phyloP scores from a whole-genome alignment of 371 early-diverging fungal genomes.

The Actinomucor elegans region DNA sequence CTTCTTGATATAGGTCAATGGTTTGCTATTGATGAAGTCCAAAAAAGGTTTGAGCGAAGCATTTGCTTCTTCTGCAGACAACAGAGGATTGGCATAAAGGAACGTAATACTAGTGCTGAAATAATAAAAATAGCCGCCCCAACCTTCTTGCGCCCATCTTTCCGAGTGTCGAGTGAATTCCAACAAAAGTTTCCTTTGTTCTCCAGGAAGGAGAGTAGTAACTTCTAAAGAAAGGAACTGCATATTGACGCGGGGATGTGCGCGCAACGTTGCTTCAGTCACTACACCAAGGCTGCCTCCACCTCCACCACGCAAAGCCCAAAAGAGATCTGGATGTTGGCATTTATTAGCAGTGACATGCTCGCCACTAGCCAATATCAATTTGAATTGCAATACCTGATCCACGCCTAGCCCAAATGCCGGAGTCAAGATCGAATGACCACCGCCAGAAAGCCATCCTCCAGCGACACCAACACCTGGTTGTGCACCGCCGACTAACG shows the following conservation, averaged over 20 bases:
- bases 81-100: neutral
- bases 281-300: slow-evolving; percentile 40
- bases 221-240: neutral
- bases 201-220: neutral
- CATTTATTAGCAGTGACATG: slow-evolving; percentile 32
- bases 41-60: slow-evolving; percentile 5
- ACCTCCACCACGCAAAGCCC: slow-evolving; percentile 63
- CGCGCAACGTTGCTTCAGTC: slow-evolving; percentile 1
- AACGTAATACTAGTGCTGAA: neutral
- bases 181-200: neutral
- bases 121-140: slow-evolving; percentile 6
- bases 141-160: slow-evolving; percentile 3
- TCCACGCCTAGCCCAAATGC: slow-evolving; percentile 47
- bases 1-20: neutral
- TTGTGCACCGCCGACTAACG: slow-evolving; percentile 29
- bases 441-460: slow-evolving; percentile 35
- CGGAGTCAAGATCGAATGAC: slow-evolving; percentile 12
- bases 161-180: slow-evolving; percentile 6
- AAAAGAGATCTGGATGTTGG: slow-evolving; percentile 47
- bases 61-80: neutral
- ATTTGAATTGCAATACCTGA: slow-evolving; percentile 41
- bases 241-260: neutral
- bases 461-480: slow-evolving; percentile 26
- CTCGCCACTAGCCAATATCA: slow-evolving; percentile 44
- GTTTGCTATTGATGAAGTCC: neutral